Conservation (phyloP, 2,329 filamentous ascomycete species). For the Fusarium caatingaense region DNA sequence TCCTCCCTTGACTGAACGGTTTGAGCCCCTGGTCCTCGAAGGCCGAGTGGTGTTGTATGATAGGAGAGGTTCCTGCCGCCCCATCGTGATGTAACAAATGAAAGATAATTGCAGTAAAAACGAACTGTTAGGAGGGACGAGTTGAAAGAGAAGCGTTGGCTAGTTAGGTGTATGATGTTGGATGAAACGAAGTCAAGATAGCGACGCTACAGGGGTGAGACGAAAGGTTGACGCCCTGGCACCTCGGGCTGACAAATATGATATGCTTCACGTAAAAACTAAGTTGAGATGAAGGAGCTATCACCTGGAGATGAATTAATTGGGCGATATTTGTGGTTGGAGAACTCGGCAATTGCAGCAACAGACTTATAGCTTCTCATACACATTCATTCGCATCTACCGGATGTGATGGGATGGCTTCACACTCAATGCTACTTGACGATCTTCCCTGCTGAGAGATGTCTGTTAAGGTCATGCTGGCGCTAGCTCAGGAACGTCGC, state of each 20-base stretch:
- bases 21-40: slow-evolving; percentile 28
- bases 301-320: not conserved
- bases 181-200: slow-evolving; percentile 9
- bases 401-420: not conserved
- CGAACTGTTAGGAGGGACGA: not conserved
- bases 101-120: not conserved
- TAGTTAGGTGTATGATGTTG: not conserved
- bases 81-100: slow-evolving; percentile 26
- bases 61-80: slow-evolving; percentile 39
- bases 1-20: slow-evolving; percentile 34
- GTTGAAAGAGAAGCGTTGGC: not conserved
- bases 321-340: too few species aligned
- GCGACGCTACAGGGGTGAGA: slow-evolving; percentile 29
- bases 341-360: not conserved
- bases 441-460: not conserved
- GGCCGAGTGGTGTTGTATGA: slow-evolving; percentile 32
- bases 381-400: not conserved
- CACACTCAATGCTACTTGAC: slow-evolving; percentile 1
- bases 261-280: not conserved
- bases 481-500: not conserved
- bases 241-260: slow-evolving; percentile 33
- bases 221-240: slow-evolving; percentile 13
- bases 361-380: not conserved
- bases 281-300: not conserved
- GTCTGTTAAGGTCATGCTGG: slow-evolving; percentile 2